Evolutionary conservation across 2,329 filamentous ascomycete genomes (phyloP), one percentile per base, ranked within the genome.

Genomic region (Cylindrodendrum hubeiense): DNA sequence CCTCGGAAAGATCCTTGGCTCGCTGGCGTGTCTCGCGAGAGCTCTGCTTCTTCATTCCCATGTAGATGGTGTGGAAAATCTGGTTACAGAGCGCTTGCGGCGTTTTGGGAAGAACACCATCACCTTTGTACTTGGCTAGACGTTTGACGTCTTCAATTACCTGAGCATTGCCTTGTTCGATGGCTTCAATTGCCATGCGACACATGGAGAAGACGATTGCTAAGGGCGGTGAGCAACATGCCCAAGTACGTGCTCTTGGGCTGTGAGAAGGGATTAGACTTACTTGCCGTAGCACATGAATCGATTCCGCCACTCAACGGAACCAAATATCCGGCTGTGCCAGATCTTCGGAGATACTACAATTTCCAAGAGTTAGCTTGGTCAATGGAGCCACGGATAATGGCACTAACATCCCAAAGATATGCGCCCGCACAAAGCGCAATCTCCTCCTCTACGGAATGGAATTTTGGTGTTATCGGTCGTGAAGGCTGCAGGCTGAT

Each of bases 1-100:
- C 84, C 4, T 82, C 74, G 5, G 85, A 77, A 0, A 95, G 83
- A 0, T 86, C 83, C 73, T 87, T 86, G 2, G 93, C 91, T 28
- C 93, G 84, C 50, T 85, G 82, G 10, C 92, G 82, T 0, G 92
- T 94, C 68, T 93, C 91, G 44, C 82, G 80, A 24, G 86, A 89
- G 53, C 87, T 90, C 44, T 90, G 91, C 67, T 91, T 88, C 69
- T 84, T 81, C 74, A 90, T 94, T 12, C 91, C 92, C 89, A 93
- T 91, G 78, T 74, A 74, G 1, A 71, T 50, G 0, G 75, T 77
- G 24, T 74, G 70, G 5, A 79, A 74, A 10, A 79, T 58, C 30
- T 71, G 68, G 83, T 88, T 72, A 39, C 77, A 77, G 52, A 92
- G 82, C 43, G 90, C 88, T 74, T 91, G 82, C 2, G 88, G 81